These are phyloP conservation scores for Macrolepiota albuminosa DNA, from an alignment of 768 basidiomycete species.

Conservation along the genomic window DNA sequence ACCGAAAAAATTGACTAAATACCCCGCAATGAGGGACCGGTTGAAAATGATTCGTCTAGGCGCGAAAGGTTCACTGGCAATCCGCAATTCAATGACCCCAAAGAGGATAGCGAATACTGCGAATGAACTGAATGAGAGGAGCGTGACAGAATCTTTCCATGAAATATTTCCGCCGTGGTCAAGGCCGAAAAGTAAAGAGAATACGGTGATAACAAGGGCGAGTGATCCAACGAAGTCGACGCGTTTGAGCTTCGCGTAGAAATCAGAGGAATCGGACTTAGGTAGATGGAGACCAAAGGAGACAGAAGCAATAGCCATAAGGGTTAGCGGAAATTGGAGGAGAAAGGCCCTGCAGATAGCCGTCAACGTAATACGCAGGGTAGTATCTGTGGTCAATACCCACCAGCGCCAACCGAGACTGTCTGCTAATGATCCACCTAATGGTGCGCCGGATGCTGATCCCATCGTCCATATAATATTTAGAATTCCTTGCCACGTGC, in stretches of 20 bases:
- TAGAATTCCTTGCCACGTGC: constrained; percentile 67
- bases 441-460: constrained; percentile 53
- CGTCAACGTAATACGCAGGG: not conserved
- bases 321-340: constrained; percentile 52
- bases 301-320: constrained; percentile 52
- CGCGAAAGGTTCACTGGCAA: constrained; percentile 57
- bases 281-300: constrained; percentile 52
- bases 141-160: constrained; percentile 38
- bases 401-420: constrained; percentile 67
- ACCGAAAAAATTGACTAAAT: constrained; percentile 56
- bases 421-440: constrained; percentile 60
- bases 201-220: constrained; percentile 49
- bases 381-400: not conserved
- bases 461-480: constrained; percentile 60
- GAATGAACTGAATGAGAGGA: constrained; percentile 30
- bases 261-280: constrained; percentile 30
- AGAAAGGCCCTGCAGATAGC: constrained; percentile 44
- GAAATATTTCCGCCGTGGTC: constrained; percentile 50
- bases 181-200: constrained; percentile 52
- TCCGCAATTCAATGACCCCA: constrained; percentile 38
- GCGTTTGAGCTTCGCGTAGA: constrained; percentile 48
- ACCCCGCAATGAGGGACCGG: constrained; percentile 45
- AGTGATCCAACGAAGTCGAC: constrained; percentile 61
- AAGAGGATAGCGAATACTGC: constrained; percentile 33
- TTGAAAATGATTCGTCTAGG: constrained; percentile 50